Evolutionary conservation across 202 grass and related monocot genomes (phyloP).

Genomic region (Panicum hallii): DNA sequence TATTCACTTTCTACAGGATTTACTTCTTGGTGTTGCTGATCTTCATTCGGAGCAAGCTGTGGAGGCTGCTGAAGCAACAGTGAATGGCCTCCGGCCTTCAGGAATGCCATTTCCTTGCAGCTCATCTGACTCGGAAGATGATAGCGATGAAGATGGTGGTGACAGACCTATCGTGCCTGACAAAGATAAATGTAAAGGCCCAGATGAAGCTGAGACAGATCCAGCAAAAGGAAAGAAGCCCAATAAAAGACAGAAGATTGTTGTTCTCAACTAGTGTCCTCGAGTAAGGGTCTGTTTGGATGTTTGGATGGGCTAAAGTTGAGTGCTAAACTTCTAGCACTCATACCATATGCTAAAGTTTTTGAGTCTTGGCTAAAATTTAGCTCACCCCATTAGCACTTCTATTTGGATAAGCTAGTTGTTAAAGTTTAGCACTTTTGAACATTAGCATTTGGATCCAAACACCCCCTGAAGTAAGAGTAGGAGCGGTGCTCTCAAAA

Average conservation of each 20-base stretch:
- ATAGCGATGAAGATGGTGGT: conserved; percentile 39
- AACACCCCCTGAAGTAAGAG: background rate
- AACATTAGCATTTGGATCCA: too few relatives aligned
- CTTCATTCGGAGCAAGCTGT: conserved; percentile 82
- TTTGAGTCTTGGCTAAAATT: too few relatives aligned
- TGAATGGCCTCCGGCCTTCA: conserved; percentile 50
- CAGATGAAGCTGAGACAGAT: conserved; percentile 6
- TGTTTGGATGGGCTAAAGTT: too few relatives aligned
- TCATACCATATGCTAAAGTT: too few relatives aligned
- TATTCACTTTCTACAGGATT: conserved; percentile 58
- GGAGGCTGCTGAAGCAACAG: conserved; percentile 67
- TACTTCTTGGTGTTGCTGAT: conserved; percentile 80
- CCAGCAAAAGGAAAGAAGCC: conserved; percentile 47
- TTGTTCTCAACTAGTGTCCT: conserved; percentile 62
- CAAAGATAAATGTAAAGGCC: conserved; percentile 41
- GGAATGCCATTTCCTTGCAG: conserved; percentile 43
- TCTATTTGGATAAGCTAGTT: too few relatives aligned
- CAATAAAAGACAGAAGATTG: conserved; percentile 76
- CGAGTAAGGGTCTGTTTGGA: background rate
- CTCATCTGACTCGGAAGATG: conserved; percentile 62
- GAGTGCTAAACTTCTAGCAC: too few relatives aligned
- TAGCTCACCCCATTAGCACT: too few relatives aligned
- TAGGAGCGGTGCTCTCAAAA: background rate
- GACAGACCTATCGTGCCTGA: conserved; percentile 17
- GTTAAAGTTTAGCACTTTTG: too few relatives aligned